Evolutionary conservation across 768 basidiomycete species (phyloP).

Genomic region (Boletus coccyginus): DNA sequence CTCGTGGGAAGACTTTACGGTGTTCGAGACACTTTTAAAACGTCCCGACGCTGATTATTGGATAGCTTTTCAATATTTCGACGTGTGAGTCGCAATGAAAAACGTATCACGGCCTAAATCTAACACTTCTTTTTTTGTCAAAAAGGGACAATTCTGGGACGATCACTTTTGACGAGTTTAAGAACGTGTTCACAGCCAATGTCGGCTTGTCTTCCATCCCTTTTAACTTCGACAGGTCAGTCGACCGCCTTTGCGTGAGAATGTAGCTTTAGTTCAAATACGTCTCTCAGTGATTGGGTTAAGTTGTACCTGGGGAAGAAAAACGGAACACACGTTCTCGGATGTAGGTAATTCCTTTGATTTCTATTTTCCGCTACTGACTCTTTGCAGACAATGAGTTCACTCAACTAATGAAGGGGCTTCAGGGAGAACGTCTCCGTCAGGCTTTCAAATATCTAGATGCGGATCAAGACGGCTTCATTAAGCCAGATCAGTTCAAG

Average conservation of each 20-base stretch:
- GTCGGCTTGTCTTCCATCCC: constrained; percentile 80
- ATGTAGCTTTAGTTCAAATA: not conserved
- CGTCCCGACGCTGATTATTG: constrained; percentile 95
- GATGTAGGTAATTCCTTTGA: constrained; percentile 56
- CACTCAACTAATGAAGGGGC: constrained; percentile 97
- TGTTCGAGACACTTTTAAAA: constrained; percentile 92
- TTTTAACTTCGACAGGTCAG: constrained; percentile 91
- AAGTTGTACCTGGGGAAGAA: constrained; percentile 94
- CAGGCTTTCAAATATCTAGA: constrained; percentile 96
- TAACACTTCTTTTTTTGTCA: constrained; percentile 6
- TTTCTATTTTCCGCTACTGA: constrained; percentile 1
- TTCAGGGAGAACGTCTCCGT: constrained; percentile 95
- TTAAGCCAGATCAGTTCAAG: constrained; percentile 91
- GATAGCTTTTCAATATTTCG: constrained; percentile 96
- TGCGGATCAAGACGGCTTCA: constrained; percentile 88
- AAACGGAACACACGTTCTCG: constrained; percentile 86
- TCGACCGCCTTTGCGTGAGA: not conserved
- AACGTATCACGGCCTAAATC: not conserved
- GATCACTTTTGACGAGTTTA: constrained; percentile 94
- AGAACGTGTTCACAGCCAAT: constrained; percentile 82
- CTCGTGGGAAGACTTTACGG: constrained; percentile 94
- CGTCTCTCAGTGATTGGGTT: constrained; percentile 76
- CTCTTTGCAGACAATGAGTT: constrained; percentile 79
- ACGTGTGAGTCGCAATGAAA: constrained; percentile 62
- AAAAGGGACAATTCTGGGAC: constrained; percentile 84